These are phyloP conservation scores for Elaphomyces granulatus DNA, from an alignment of 495 filamentous ascomycete genomes.

Conservation along the genomic window DNA sequence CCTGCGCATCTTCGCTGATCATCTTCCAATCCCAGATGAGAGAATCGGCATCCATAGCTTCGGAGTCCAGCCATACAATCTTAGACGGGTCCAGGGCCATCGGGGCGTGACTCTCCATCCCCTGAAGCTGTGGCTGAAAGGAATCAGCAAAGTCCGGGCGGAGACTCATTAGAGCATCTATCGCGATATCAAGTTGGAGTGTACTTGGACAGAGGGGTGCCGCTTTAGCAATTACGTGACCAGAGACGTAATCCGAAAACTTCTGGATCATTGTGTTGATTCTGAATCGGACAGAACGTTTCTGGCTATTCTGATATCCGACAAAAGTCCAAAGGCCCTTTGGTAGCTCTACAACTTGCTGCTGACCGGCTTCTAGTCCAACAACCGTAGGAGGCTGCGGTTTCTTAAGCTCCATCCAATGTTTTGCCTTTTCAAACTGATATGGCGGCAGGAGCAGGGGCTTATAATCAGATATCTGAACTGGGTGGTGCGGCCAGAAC, in stretches of 20 bases:
- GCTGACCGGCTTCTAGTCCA: background rate
- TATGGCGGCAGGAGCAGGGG: conserved; percentile 36
- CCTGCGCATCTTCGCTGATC: conserved; percentile 2
- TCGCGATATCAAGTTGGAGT: conserved; percentile 29
- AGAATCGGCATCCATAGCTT: conserved; percentile 8
- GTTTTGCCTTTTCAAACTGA: conserved; percentile 34
- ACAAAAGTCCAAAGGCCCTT: conserved; percentile 25
- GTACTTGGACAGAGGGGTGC: conserved; percentile 36
- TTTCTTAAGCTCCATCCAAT: conserved; percentile 32
- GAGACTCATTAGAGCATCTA: conserved; percentile 34
- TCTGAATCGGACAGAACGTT: conserved; percentile 25
- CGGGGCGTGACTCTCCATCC: conserved; percentile 26
- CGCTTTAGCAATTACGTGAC: conserved; percentile 31
- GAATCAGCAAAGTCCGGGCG: conserved; percentile 14
- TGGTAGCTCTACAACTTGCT: conserved; percentile 10
- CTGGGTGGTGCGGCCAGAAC: conserved; percentile 35
- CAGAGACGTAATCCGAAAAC: conserved; percentile 25
- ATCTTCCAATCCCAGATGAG: conserved; percentile 16
- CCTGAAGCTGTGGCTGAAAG: conserved; percentile 21
- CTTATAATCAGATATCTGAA: conserved; percentile 23
- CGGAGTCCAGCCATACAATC: conserved; percentile 23
- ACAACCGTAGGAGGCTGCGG: conserved; percentile 3
- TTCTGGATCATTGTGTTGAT: conserved; percentile 30
- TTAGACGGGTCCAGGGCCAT: conserved; percentile 27
- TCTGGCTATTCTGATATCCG: conserved; percentile 26